phyloP scores from a whole-genome alignment of 306 rosid species.

The Glycine latifolia region DNA sequence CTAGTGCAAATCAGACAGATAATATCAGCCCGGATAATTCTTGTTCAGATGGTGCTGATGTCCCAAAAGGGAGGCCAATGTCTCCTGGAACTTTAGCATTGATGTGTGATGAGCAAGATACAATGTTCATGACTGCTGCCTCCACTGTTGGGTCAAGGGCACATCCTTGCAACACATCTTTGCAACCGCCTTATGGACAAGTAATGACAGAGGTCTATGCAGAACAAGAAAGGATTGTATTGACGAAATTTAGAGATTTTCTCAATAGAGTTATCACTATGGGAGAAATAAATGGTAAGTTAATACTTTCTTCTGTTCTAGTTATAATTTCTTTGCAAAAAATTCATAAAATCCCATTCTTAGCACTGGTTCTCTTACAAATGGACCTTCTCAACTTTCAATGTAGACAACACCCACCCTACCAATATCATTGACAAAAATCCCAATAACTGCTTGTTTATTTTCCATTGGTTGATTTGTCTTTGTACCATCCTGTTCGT shows the following conservation, averaged over 20 bases:
- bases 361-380: constrained; percentile 26
- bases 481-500: constrained; percentile 3
- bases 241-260: constrained; percentile 86
- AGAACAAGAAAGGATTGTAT: constrained; percentile 86
- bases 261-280: constrained; percentile 88
- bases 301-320: constrained; percentile 42
- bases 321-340: constrained; percentile 23
- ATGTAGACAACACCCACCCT: constrained; percentile 1
- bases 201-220: constrained; percentile 83
- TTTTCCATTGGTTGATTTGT: constrained; percentile 21
- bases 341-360: background rate
- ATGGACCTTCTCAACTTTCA: constrained; percentile 16
- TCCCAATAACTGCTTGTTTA: constrained; percentile 25
- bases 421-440: no score
- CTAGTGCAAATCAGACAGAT: constrained; percentile 77
- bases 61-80: constrained; percentile 81
- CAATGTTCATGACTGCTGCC: constrained; percentile 86
- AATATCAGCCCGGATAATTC: constrained; percentile 75
- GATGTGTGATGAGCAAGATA: constrained; percentile 97
- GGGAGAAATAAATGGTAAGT: constrained; percentile 97
- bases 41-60: constrained; percentile 78
- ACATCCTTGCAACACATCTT: constrained; percentile 71
- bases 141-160: constrained; percentile 68
- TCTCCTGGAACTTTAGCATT: constrained; percentile 99
- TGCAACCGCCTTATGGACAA: constrained; percentile 70